A percentile compares a stretch with the other conserved stretches of the same genome.
These are phyloP conservation scores for Schizochytrium sp. DNA, from an alignment of 108 stramenopile species.

Conservation along the genomic window DNA sequence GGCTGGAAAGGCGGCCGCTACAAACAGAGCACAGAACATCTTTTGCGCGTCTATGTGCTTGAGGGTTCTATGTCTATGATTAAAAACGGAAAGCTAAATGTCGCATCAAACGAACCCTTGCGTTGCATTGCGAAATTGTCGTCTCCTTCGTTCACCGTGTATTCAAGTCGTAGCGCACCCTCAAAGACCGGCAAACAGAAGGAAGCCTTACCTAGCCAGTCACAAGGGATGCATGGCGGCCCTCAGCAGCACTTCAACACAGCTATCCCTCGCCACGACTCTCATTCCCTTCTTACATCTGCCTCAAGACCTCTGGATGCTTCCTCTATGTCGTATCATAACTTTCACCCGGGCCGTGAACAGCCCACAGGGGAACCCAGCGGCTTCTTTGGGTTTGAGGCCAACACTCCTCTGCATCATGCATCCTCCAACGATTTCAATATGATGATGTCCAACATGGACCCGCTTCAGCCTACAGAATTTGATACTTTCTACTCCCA, in stretches of 20 bases:
- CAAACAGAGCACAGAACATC: slow-evolving; percentile 53
- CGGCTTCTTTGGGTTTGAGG: background rate
- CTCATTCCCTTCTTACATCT: too few relatives aligned
- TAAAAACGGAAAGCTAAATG: background rate
- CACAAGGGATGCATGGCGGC: too few relatives aligned
- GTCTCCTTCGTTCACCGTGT: slow-evolving; percentile 50
- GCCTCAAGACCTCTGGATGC: too few relatives aligned
- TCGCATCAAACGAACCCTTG: background rate
- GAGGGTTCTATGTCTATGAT: background rate
- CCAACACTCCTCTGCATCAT: too few relatives aligned
- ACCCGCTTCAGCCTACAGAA: too few relatives aligned
- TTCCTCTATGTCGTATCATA: too few relatives aligned
- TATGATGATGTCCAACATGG: too few relatives aligned
- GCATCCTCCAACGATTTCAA: too few relatives aligned
- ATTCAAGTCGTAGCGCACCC: slow-evolving; percentile 59
- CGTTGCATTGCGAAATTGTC: slow-evolving; percentile 47
- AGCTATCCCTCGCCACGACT: too few relatives aligned
- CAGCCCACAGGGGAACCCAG: slow-evolving; percentile 11
- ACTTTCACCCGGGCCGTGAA: background rate
- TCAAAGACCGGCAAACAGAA: background rate
- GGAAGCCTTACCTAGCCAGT: too few relatives aligned
- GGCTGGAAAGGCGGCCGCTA: slow-evolving; percentile 56
- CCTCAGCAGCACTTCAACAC: too few relatives aligned
- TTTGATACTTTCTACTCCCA: too few relatives aligned
- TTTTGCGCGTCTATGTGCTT: slow-evolving; percentile 39